Percentiles rank a stretch among this genome's conserved stretches.
These are phyloP conservation scores for Cornus suecica DNA, from an alignment of 148 eudicot species.

Conservation along the genomic window DNA sequence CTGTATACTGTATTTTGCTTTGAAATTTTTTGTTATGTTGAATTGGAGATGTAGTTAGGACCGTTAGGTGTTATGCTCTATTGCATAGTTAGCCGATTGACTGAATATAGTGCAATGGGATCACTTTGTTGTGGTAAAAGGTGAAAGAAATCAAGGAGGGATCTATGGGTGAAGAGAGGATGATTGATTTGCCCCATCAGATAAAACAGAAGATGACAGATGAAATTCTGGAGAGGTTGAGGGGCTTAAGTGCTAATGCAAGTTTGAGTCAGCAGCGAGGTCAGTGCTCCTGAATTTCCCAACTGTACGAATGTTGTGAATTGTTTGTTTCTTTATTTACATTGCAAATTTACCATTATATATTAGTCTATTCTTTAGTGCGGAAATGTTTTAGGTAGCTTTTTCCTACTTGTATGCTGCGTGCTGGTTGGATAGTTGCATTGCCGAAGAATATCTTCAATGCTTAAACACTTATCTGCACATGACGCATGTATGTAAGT, in stretches of 20 bases:
- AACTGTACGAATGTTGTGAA: too few species aligned
- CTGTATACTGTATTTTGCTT: neutral
- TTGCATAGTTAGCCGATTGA: neutral
- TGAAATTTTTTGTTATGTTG: neutral
- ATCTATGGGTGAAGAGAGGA: constrained; percentile 35
- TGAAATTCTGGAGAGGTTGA: constrained; percentile 54
- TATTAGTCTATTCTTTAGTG: neutral
- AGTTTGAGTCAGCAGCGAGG: constrained; percentile 63
- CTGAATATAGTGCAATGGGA: neutral
- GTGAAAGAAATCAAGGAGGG: constrained; percentile 41
- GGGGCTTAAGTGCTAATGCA: constrained; percentile 43
- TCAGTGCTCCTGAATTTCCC: constrained; percentile 26
- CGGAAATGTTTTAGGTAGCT: neutral
- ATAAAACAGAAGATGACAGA: constrained; percentile 55
- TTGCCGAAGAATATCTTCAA: neutral
- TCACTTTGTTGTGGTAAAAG: constrained; percentile 31
- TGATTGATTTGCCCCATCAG: constrained; percentile 41
- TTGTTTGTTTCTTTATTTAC: neutral
- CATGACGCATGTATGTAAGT: too few species aligned
- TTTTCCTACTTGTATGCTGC: neutral
- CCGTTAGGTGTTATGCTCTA: neutral
- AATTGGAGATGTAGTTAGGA: constrained; percentile 3
- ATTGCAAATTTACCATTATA: neutral
- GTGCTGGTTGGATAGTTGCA: constrained; percentile 6
- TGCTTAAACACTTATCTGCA: too few species aligned